phyloP scores from a whole-genome alignment of 2,329 filamentous ascomycete genomes.

The Chaetomium strumarium region DNA sequence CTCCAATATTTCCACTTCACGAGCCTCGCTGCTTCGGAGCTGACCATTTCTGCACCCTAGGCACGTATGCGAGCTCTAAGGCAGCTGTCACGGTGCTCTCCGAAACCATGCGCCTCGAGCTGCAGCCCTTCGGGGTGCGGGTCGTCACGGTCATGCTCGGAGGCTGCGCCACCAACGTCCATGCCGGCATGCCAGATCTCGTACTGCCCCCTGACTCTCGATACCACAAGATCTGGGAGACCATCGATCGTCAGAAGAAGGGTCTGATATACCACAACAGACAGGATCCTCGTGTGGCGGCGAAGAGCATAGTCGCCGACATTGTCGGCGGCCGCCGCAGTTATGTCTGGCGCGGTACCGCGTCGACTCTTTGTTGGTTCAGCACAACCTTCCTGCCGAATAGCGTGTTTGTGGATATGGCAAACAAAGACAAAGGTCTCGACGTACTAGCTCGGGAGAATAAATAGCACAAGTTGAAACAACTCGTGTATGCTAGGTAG shows the following conservation, averaged over 20 bases:
- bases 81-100: constrained; percentile 10
- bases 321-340: not conserved
- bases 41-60: not conserved
- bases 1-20: not conserved
- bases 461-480: no score
- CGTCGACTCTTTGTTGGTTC: not conserved
- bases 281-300: not conserved
- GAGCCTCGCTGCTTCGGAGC: not conserved
- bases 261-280: not conserved
- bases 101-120: constrained; percentile 19
- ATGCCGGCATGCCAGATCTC: not conserved
- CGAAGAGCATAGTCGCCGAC: not conserved
- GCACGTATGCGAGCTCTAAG: constrained; percentile 17
- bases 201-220: not conserved
- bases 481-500: no score
- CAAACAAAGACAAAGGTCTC: not conserved
- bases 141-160: constrained; percentile 21
- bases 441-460: not conserved
- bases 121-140: constrained; percentile 20
- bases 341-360: not conserved
- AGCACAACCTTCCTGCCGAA: not conserved
- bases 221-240: not conserved
- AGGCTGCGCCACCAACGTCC: not conserved
- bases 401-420: not conserved
- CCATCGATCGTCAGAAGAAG: constrained; percentile 1